Percentiles rank a stretch among this genome's conserved stretches.
Conservation (phyloP, 2,329 filamentous ascomycete genomes). For the Paracamarosporium sp. region DNA sequence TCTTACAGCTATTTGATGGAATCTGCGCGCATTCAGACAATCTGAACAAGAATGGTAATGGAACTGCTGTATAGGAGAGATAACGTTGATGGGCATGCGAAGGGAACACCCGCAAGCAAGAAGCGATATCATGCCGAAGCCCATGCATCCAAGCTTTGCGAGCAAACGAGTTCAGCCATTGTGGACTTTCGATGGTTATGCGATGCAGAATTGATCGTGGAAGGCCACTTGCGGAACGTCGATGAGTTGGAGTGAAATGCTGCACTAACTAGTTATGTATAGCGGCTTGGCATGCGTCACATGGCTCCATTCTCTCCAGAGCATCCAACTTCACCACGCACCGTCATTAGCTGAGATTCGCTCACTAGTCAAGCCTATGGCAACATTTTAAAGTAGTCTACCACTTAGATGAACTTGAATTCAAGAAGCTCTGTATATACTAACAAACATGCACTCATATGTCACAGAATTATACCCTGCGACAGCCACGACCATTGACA, state of each 20-base stretch:
- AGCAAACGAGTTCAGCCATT: not conserved
- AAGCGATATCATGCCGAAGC: not conserved
- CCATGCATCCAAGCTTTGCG: not conserved
- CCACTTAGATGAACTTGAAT: too few relatives aligned
- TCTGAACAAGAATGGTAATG: not conserved
- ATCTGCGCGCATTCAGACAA: not conserved
- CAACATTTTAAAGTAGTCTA: too few relatives aligned
- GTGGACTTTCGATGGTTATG: not conserved
- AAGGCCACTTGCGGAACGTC: not conserved
- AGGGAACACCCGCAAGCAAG: not conserved
- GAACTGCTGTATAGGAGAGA: not conserved
- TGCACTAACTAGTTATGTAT: not conserved
- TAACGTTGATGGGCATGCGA: not conserved
- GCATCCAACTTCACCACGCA: too few relatives aligned
- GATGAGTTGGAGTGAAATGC: not conserved
- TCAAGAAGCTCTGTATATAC: too few relatives aligned
- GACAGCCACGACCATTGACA: too few relatives aligned
- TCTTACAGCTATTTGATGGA: not conserved
- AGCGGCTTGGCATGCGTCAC: conserved; percentile 3
- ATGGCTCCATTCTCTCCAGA: not conserved
- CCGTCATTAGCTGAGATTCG: too few relatives aligned
- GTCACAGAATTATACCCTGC: too few relatives aligned
- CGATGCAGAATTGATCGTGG: not conserved
- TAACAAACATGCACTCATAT: too few relatives aligned
- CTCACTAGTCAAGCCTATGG: too few relatives aligned